These are phyloP conservation scores for Discostella stelligeroides DNA, from an alignment of 108 stramenopile species.

Conservation along the genomic window DNA sequence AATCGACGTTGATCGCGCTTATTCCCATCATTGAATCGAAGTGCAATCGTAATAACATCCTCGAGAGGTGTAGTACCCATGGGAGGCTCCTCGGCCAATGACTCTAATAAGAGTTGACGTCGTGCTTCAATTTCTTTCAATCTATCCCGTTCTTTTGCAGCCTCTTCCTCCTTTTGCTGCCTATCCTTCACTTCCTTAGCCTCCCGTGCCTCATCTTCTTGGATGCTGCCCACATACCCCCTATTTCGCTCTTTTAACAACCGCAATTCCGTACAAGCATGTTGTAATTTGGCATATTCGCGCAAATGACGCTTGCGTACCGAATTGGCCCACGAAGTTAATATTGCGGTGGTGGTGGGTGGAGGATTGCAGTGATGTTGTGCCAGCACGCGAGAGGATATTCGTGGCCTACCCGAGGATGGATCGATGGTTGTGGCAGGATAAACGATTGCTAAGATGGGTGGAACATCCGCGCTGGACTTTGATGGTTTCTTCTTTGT, in stretches of 20 bases:
- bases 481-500: slow-evolving; percentile 41
- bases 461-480: slow-evolving; percentile 35
- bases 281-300: slow-evolving; percentile 67
- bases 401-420: slow-evolving; percentile 14
- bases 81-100: slow-evolving; percentile 62
- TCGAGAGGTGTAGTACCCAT: slow-evolving; percentile 19
- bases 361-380: slow-evolving; percentile 88
- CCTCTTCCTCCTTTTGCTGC: slow-evolving; percentile 30
- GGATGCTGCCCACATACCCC: slow-evolving; percentile 60
- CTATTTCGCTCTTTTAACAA: slow-evolving; percentile 61
- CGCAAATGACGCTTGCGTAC: slow-evolving; percentile 72
- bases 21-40: slow-evolving; percentile 57
- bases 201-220: slow-evolving; percentile 59
- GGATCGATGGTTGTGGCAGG: slow-evolving; percentile 41
- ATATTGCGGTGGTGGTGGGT: slow-evolving; percentile 43
- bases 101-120: slow-evolving; percentile 51
- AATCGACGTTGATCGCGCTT: slow-evolving; percentile 55
- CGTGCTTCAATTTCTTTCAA: slow-evolving; percentile 49
- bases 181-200: slow-evolving; percentile 21
- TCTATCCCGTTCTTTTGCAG: slow-evolving; percentile 42
- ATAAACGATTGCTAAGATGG: slow-evolving; percentile 67
- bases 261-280: slow-evolving; percentile 48
- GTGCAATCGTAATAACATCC: slow-evolving; percentile 64
- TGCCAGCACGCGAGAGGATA: slow-evolving; percentile 53
- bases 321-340: slow-evolving; percentile 70